Conservation (phyloP, 2,329 filamentous ascomycete genomes). For the Trichoderma koningii region DNA sequence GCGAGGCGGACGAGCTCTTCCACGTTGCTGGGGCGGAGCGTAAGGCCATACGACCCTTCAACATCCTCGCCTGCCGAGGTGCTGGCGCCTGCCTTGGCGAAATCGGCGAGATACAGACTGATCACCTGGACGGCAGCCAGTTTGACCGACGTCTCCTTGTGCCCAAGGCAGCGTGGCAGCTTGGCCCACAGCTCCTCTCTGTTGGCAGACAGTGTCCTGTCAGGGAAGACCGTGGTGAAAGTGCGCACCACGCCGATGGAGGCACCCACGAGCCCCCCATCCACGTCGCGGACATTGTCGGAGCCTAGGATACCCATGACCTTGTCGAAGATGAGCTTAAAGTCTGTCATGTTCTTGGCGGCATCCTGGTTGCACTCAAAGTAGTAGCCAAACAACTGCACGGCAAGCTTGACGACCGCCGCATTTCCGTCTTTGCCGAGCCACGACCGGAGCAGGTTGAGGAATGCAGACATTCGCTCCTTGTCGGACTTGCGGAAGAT, state of each 20-base stretch:
- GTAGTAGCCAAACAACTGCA: conserved; percentile 82
- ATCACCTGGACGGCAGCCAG: conserved; percentile 73
- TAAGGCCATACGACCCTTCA: conserved; percentile 69
- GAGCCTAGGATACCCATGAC: conserved; percentile 56
- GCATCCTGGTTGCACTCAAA: conserved; percentile 68
- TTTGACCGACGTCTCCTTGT: conserved; percentile 73
- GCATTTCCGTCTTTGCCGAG: conserved; percentile 72
- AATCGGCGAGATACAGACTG: conserved; percentile 76
- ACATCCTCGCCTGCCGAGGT: conserved; percentile 57
- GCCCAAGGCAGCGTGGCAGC: conserved; percentile 69
- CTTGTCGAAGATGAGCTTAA: conserved; percentile 61
- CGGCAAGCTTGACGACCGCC: conserved; percentile 68
- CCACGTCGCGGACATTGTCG: conserved; percentile 54
- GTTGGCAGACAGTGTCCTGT: conserved; percentile 60
- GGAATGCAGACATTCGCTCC: conserved; percentile 69
- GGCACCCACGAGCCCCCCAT: conserved; percentile 74
- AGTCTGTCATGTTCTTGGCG: conserved; percentile 66
- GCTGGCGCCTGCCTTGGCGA: conserved; percentile 63
- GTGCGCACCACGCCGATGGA: conserved; percentile 69
- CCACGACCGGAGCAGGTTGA: conserved; percentile 73
- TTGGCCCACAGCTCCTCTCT: conserved; percentile 70
- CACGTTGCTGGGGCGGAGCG: conserved; percentile 66
- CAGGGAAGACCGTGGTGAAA: conserved; percentile 67
- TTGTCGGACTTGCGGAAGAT: conserved; percentile 77
- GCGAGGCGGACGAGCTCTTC: conserved; percentile 56